Evolutionary conservation across 2,329 filamentous ascomycete genomes (phyloP).

Genomic region (Dothiorella sarmentorum): DNA sequence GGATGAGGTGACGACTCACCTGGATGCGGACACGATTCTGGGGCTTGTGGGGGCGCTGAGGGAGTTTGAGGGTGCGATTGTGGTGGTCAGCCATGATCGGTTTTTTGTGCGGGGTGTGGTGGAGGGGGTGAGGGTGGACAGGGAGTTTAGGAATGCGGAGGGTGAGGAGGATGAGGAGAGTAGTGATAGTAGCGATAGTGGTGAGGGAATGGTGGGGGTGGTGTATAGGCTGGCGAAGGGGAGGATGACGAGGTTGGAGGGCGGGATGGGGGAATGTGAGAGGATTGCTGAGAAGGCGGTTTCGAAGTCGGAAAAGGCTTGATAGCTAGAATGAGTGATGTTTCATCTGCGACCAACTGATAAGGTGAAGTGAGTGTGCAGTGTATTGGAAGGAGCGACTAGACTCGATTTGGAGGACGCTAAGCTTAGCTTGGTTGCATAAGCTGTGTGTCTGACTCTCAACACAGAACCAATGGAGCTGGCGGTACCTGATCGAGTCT

Average conservation of each 20-base stretch:
- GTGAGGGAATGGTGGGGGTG: slow-evolving; percentile 42
- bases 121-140: slow-evolving; percentile 45
- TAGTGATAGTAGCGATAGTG: slow-evolving; percentile 47
- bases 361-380: not conserved
- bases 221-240: slow-evolving; percentile 37
- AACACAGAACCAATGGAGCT: not conserved
- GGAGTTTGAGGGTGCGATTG: slow-evolving; percentile 68
- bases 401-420: not conserved
- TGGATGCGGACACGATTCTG: slow-evolving; percentile 77
- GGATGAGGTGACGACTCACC: slow-evolving; percentile 80
- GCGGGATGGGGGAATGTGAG: slow-evolving; percentile 39
- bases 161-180: slow-evolving; percentile 54
- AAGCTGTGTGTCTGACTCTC: not conserved
- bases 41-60: slow-evolving; percentile 65
- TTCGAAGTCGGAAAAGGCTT: slow-evolving; percentile 25
- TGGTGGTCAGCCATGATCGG: slow-evolving; percentile 77
- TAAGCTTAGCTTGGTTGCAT: not conserved
- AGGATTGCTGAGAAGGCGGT: slow-evolving; percentile 34
- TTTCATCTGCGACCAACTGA: too few relatives aligned
- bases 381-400: not conserved
- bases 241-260: slow-evolving; percentile 33
- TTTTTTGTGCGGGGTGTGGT: slow-evolving; percentile 74
- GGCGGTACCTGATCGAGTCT: too few relatives aligned
- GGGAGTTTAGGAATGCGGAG: slow-evolving; percentile 57
- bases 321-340: not conserved